Conservation (phyloP, 106 monocot genomes). For the Apostasia shenzhenica region DNA sequence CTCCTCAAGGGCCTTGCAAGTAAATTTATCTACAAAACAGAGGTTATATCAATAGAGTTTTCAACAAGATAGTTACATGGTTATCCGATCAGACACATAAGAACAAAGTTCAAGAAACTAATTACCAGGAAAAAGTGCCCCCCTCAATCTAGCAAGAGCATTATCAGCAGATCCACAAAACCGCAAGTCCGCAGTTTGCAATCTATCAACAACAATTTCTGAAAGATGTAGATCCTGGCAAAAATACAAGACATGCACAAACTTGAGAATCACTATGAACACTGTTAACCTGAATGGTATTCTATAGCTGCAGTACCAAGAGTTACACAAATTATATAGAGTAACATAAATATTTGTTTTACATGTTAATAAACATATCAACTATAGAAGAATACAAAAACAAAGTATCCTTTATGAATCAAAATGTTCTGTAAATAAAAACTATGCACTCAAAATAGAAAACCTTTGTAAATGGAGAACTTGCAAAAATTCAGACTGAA, state of each 20-base stretch:
- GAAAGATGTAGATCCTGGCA: constrained; percentile 76
- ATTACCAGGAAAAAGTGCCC: constrained; percentile 78
- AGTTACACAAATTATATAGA: no score
- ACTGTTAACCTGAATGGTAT: no score
- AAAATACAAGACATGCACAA: not conserved
- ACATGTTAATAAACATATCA: no score
- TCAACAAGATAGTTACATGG: not conserved
- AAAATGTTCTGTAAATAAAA: no score
- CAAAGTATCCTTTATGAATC: no score
- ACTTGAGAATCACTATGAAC: not conserved
- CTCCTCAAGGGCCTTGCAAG: constrained; percentile 82
- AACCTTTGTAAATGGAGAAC: no score
- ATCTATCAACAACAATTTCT: constrained; percentile 68
- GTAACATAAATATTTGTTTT: no score
- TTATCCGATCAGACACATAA: not conserved
- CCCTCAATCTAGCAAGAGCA: constrained; percentile 89
- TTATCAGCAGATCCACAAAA: constrained; percentile 84
- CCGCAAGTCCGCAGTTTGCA: constrained; percentile 79
- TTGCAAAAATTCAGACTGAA: no score
- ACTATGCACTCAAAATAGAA: no score
- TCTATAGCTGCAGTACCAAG: no score
- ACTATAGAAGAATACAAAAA: no score
- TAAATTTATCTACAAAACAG: constrained; percentile 44
- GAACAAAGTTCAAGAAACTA: not conserved
- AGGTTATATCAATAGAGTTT: not conserved